These are phyloP conservation scores for Aphanomyces euteiches DNA, from an alignment of 352 stramenopile genomes.

Conservation along the genomic window DNA sequence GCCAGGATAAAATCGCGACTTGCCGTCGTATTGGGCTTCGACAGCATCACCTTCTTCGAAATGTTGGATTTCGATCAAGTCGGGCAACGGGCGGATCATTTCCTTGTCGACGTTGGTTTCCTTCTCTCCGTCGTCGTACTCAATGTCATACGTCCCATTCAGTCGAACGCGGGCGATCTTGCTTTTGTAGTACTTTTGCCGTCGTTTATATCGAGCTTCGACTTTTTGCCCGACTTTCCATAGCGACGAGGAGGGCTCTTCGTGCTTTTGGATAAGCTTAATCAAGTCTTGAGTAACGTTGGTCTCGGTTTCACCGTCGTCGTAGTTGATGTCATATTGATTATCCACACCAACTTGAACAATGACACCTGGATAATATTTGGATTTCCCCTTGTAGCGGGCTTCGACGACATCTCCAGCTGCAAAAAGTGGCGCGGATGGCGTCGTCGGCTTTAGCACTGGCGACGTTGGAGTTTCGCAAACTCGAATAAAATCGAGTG, in stretches of 20 bases:
- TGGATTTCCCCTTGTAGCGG: slow-evolving; percentile 8
- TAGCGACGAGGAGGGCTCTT: background rate
- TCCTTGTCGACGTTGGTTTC: slow-evolving; percentile 16
- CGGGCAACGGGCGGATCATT: slow-evolving; percentile 3
- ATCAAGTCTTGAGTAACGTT: slow-evolving; percentile 18
- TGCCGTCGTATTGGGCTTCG: slow-evolving; percentile 60
- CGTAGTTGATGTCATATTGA: slow-evolving; percentile 24
- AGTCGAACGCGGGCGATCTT: slow-evolving; percentile 4
- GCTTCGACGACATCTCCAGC: slow-evolving; percentile 24
- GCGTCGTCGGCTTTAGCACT: background rate
- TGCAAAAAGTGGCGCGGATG: background rate
- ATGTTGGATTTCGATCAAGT: slow-evolving; percentile 3
- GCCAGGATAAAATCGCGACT: slow-evolving; percentile 40
- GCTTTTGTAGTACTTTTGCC: slow-evolving; percentile 29
- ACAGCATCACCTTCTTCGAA: slow-evolving; percentile 56
- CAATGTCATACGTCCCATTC: slow-evolving; percentile 22
- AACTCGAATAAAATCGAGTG: slow-evolving; percentile 51
- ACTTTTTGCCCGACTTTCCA: slow-evolving; percentile 24
- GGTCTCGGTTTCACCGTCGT: slow-evolving; percentile 13
- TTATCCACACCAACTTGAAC: background rate
- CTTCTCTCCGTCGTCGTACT: slow-evolving; percentile 28
- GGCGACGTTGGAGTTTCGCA: background rate
- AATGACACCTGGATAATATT: slow-evolving; percentile 17
- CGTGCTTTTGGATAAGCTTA: slow-evolving; percentile 2
- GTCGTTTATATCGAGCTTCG: slow-evolving; percentile 23